Evolutionary conservation across 129 eudicot genomes (phyloP).

Genomic region (Flaveria linearis): DNA sequence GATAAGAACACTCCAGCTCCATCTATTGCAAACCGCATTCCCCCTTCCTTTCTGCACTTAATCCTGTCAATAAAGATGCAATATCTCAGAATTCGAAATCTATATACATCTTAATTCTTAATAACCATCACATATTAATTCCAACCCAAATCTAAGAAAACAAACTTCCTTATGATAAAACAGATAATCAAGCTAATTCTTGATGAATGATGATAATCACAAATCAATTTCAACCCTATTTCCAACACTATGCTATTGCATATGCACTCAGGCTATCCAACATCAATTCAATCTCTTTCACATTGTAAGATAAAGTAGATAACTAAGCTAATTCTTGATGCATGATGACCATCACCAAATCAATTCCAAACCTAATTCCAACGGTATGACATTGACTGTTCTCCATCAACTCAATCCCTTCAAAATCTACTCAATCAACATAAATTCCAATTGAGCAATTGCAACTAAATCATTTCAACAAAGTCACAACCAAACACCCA

Average conservation of each 20-base stretch:
- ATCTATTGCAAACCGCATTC: conserved; percentile 67
- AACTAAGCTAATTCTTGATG: too few species aligned
- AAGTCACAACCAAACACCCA: neutral
- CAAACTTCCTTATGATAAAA: neutral
- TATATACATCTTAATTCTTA: neutral
- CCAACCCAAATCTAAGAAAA: neutral
- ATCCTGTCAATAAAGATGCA: conserved; percentile 49
- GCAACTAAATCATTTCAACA: neutral
- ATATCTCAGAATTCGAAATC: neutral
- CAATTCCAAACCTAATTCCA: too few species aligned
- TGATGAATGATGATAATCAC: too few species aligned
- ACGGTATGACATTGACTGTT: neutral
- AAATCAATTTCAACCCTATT: too few species aligned
- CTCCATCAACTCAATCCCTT: neutral
- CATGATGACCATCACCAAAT: too few species aligned
- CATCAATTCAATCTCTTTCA: too few species aligned
- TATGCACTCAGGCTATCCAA: too few species aligned
- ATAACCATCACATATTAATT: neutral
- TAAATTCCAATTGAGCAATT: too few species aligned
- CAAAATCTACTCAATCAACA: neutral
- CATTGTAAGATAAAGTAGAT: too few species aligned
- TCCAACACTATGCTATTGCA: too few species aligned
- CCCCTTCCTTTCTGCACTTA: conserved; percentile 92
- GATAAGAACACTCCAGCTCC: conserved; percentile 78
- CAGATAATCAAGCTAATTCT: neutral